These are phyloP conservation scores for Hypoxylon sp. DNA, from an alignment of 2,329 filamentous ascomycete genomes.

Conservation along the genomic window DNA sequence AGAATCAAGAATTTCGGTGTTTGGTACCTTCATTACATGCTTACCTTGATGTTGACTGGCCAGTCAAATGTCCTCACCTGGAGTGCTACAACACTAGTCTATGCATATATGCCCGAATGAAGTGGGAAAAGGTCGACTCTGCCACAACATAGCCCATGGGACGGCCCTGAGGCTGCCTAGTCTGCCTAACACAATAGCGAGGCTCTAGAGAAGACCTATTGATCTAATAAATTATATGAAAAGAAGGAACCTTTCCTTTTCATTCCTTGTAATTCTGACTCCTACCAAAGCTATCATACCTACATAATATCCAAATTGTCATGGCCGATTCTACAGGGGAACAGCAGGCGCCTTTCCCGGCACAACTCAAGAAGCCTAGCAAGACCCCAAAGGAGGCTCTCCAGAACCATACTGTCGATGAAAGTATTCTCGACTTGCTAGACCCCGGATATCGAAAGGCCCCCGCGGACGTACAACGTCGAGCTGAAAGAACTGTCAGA, in stretches of 20 bases:
- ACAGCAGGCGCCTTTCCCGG: background rate
- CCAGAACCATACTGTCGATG: background rate
- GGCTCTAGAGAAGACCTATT: too few species aligned
- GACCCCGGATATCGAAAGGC: background rate
- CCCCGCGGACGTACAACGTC: background rate
- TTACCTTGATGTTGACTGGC: too few species aligned
- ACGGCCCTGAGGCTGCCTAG: background rate
- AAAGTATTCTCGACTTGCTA: background rate
- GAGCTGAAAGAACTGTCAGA: background rate
- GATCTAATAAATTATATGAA: too few species aligned
- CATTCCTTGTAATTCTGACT: background rate
- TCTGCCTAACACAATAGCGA: background rate
- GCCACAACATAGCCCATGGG: background rate
- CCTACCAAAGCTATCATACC: too few species aligned
- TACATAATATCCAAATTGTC: too few species aligned
- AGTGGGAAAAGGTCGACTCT: too few species aligned
- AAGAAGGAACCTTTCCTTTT: too few species aligned
- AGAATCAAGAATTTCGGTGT: too few species aligned
- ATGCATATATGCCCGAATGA: background rate
- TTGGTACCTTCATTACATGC: too few species aligned
- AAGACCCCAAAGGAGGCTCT: background rate
- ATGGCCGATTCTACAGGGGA: background rate
- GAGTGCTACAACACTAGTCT: too few species aligned
- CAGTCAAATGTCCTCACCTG: too few species aligned
- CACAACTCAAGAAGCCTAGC: background rate